Percentiles rank a stretch among this genome's conserved stretches.
Conservation (phyloP, 371 early-diverging fungal genomes). For the Mucor lusitanicus region DNA sequence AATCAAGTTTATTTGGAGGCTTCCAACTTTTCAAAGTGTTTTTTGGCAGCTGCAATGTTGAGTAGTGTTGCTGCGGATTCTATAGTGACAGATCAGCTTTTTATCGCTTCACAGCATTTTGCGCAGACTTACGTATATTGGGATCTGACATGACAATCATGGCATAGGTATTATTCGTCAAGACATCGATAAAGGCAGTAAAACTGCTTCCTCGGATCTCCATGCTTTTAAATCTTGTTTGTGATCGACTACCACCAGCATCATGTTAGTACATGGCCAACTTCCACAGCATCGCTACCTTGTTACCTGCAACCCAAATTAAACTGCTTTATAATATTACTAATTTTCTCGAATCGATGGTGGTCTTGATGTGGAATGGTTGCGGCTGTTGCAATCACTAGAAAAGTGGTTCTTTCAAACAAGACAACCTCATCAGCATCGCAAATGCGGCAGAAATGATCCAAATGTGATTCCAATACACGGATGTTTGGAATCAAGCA, state of each 20-base stretch:
- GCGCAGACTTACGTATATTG: constrained; percentile 76
- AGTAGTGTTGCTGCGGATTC: constrained; percentile 83
- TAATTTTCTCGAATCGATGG: constrained; percentile 91
- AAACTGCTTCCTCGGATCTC: constrained; percentile 83
- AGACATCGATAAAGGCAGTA: constrained; percentile 87
- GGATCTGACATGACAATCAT: constrained; percentile 93
- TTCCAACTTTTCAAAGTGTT: constrained; percentile 89
- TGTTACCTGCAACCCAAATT: constrained; percentile 81
- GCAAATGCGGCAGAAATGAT: constrained; percentile 77
- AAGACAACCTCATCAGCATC: constrained; percentile 94
- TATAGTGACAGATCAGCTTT: constrained; percentile 21
- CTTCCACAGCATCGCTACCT: background rate
- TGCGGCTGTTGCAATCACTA: constrained; percentile 87
- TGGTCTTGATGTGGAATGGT: constrained; percentile 58
- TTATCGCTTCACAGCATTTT: background rate
- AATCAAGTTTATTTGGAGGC: constrained; percentile 15
- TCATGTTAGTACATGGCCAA: background rate
- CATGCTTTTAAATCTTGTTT: constrained; percentile 87
- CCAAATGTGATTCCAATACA: constrained; percentile 75
- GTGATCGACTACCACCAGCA: constrained; percentile 50
- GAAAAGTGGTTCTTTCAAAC: constrained; percentile 92
- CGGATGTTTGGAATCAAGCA: constrained; percentile 92
- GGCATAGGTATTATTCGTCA: constrained; percentile 94
- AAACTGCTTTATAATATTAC: constrained; percentile 94
- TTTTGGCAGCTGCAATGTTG: constrained; percentile 84